Percentiles rank a stretch among this genome's conserved stretches.
Conservation (phyloP, 371 early-diverging fungal genomes). For the Mucor ambiguus region DNA sequence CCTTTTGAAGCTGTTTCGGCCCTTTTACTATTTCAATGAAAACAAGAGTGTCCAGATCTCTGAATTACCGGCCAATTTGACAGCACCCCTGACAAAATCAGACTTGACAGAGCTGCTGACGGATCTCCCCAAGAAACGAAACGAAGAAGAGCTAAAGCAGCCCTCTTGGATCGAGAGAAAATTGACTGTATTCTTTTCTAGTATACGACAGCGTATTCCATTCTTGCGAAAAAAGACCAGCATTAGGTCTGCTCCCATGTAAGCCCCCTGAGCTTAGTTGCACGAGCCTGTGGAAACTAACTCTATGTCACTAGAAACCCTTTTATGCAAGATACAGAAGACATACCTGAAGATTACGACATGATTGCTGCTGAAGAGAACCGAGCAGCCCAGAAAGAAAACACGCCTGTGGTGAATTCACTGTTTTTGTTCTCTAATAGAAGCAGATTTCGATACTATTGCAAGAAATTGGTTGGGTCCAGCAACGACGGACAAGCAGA, state of each 20-base stretch:
- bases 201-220: conserved; percentile 8
- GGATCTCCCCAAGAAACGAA: conserved; percentile 15
- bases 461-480: conserved; percentile 44
- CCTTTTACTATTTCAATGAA: conserved; percentile 30
- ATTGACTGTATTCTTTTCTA: conserved; percentile 1
- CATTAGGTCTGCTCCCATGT: conserved; percentile 20
- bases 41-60: conserved; percentile 46
- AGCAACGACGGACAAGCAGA: conserved; percentile 40
- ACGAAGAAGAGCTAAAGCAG: neutral
- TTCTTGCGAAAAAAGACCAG: conserved; percentile 18
- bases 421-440: conserved; percentile 40
- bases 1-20: conserved; percentile 35
- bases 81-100: conserved; percentile 44
- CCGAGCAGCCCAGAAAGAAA: conserved; percentile 31
- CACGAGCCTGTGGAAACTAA: neutral
- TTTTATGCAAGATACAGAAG: conserved; percentile 25
- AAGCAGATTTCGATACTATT: conserved; percentile 39
- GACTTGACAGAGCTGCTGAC: conserved; percentile 29
- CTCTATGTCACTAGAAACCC: conserved; percentile 9
- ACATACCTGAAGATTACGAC: conserved; percentile 43
- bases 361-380: conserved; percentile 50
- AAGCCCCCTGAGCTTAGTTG: no score
- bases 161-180: conserved; percentile 23
- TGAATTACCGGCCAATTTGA: conserved; percentile 47
- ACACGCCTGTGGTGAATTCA: conserved; percentile 28